Evolutionary conservation across 192 early-diverging fungal genomes (phyloP), one percentile per base, ranked within the genome.

Genomic region (Globomyces pollinis-pini): DNA sequence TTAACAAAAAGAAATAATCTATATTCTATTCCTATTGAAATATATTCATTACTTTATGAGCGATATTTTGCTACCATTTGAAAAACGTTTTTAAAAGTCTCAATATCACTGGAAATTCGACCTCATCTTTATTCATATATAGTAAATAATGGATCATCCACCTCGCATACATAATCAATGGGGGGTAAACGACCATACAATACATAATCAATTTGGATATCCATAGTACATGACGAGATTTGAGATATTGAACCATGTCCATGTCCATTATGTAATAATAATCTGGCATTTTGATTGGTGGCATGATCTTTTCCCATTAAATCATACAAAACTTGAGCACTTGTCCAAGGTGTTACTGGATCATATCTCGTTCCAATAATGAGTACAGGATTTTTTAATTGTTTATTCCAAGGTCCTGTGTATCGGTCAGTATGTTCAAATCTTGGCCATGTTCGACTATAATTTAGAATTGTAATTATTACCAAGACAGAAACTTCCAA

Each of bases 391-490:
- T 67, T 71, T 29, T 64, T 68, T 0, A 63, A 47, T 13, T 12
- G 68, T 18, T 60, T 35, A 47, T 73, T 74, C 75, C 75, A 77
- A 0, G 75, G 75, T n/a, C 75, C 75, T 13, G 62, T 18, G 36
- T 62, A 77, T 2, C 75, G 50, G 49, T 74, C 69, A 21, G 57
- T 33, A 20, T 20, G 8, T 1, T 24, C 29, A 34, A 33, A 26
- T 4, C 53, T 20, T 35, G 21, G 6, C 53, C 53, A 55, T 26
- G 53, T 55, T 16, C 53, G 53, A 26, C 53, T 47, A 26, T 9
- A 26, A 28, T 47, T 28, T 7, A 3, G n/a, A 42, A 16, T 16
- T 16, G n/a, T 16, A 42, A 42, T 42, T 4, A 42, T 42, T 42
- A 42, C 41, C 41, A 42, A 13, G 41, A 4, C 11, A 16, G n/a